These are phyloP conservation scores for Metschnikowia matae DNA, from an alignment of 805 yeast genomes.

Conservation along the genomic window DNA sequence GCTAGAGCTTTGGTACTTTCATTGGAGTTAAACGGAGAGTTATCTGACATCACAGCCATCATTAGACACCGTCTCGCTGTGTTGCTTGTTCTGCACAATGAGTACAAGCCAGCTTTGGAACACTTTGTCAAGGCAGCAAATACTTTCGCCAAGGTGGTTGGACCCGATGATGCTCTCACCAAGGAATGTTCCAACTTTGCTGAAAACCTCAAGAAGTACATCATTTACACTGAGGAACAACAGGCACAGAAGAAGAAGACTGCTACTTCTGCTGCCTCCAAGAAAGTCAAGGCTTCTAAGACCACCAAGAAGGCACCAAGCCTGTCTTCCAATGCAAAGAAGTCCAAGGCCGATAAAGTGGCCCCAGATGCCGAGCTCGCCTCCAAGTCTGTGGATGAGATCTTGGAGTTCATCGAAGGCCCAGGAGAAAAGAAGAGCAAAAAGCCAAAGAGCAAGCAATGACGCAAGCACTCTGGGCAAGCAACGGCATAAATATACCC, in stretches of 20 bases:
- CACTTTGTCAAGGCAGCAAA: constrained; percentile 53
- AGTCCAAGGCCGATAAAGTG: constrained; percentile 11
- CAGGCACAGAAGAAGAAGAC: constrained; percentile 29
- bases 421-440: constrained; percentile 10
- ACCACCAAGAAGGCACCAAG: constrained; percentile 13
- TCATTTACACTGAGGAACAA: constrained; percentile 42
- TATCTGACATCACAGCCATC: constrained; percentile 59
- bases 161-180: constrained; percentile 64
- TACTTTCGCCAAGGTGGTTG: constrained; percentile 54
- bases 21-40: constrained; percentile 48
- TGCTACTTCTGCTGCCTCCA: constrained; percentile 7
- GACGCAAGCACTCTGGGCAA: not conserved
- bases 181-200: constrained; percentile 66
- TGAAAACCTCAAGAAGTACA: constrained; percentile 48
- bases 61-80: constrained; percentile 59
- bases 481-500: not conserved
- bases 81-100: constrained; percentile 47
- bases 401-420: constrained; percentile 65
- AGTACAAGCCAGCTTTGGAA: constrained; percentile 53
- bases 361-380: constrained; percentile 53
- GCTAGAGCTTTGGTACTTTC: constrained; percentile 51
- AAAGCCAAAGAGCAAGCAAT: constrained; percentile 10
- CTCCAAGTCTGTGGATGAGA: constrained; percentile 64
- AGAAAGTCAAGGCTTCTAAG: constrained; percentile 18
- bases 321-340: constrained; percentile 11